Base-by-base conservation (phyloP, 176 grass and related monocot species). In the Alopecurus myosuroides region DNA sequence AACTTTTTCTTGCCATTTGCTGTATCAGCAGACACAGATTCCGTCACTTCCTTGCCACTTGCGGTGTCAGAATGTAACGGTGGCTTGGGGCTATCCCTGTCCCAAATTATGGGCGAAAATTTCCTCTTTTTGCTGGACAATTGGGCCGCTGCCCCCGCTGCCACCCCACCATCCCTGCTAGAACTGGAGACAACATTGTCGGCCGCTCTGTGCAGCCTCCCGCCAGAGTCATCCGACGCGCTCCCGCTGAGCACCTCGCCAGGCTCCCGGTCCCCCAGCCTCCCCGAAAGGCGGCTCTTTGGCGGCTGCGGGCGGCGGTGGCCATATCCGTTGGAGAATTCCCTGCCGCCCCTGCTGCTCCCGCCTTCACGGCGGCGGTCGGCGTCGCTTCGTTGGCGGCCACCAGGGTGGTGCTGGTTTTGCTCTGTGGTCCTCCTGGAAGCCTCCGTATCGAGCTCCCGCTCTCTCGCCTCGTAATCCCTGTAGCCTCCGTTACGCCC, bases 51-150 rank as follows among this genome's bases (percentile, higher is more conserved):
- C 55, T 76, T 95, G 74, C 17, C 69, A 74, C 30, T 84, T 1
- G 63, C 3, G 26, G 30, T 66, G 65, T 65, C 79, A 70, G 80
- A 63, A 84, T 40, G 81, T 8, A 72, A 63, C 3, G 31, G 75
- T 6, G 37, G 75, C 56, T 92, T 95, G 60, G 44, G 64, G 53
- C 85, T 89, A 86, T 91, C 92, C 77, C 89, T 89, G 65, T 99
- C 97, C 97, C 97, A 99, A 41, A 99, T 89, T 81, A 99, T 99
- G 0, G 97, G 97, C 0, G 97, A 99, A 52, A 94, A 96, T 83
- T 99, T 99, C 69, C 97, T 86, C 87, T 96, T 99, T 77, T 92
- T 94, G 36, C 58, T 89, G 1, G 69, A 74, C 4, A 72, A 96
- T 1, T 9, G 65, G 23, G 74, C 49, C 29, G 26, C 29, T 25